Evolutionary conservation across 2,329 filamentous ascomycete species (phyloP), one percentile per base, ranked within the genome.

Genomic region (Endoconidiophora polonica): DNA sequence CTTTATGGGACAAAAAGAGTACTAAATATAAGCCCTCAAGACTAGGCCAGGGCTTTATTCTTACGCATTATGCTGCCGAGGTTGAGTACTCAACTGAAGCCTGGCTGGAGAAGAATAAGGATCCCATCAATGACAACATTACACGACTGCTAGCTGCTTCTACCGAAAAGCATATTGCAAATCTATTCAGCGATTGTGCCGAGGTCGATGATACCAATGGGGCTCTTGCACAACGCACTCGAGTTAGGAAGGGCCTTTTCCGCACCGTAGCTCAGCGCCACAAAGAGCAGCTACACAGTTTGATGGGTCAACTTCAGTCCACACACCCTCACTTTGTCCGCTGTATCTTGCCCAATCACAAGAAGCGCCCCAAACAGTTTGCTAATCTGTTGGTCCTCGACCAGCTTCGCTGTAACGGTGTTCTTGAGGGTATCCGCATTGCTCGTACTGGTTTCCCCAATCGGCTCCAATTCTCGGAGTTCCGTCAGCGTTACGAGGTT

Each of bases 91-190:
- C 83, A 0, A 98, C 91, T 0, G 79, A 90, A 51, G 84, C 84
- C 52, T 98, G 91, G 91, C 69, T 98, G 33, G 90, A 96, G 64
- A 98, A 96, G 73, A 98, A 98, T 71, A 98, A 98, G 63, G 91
- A 98, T 59, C 93, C 91, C 1, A 66, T 98, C 43, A 96, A 96
- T 59, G 93, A 98, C 71, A 98, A 96, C 55, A 75, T 98, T 55
- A 98, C 93, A 0, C 78, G 86, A 20, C 73, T 98, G 5, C 74
- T 98, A 36, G 85, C 88, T 37, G 72, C 74, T 12, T 98, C 93
- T 1, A 78, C 73, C 2, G 81, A 96, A 61, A 78, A 76, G 55
- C 90, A 98, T 60, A 73, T 96, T 54, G 85, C 87, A 1, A 75
- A 73, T 38, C 72, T 98, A 0, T 98, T 98, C 62, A 71, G 76